Conservation (phyloP, 2,329 filamentous ascomycete genomes). For the Colletotrichum sp. region DNA sequence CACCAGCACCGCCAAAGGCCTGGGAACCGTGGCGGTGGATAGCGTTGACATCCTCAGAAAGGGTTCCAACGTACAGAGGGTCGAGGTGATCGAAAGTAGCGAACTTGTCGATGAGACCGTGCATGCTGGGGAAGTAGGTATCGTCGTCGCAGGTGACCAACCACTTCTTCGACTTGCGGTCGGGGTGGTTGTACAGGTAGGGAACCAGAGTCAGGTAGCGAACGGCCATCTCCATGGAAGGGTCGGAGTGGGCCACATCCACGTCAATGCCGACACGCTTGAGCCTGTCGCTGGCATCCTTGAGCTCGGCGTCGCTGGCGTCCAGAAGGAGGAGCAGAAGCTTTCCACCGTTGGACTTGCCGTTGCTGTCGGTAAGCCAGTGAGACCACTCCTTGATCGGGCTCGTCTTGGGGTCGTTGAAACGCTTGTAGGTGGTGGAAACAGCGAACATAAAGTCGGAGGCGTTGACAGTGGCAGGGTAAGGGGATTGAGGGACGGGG, state of each 20-base stretch:
- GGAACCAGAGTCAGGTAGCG: slow-evolving; percentile 62
- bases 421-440: slow-evolving; percentile 61
- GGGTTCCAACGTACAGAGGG: slow-evolving; percentile 63
- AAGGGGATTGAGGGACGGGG: slow-evolving; percentile 54
- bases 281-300: slow-evolving; percentile 52
- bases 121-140: slow-evolving; percentile 67
- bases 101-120: slow-evolving; percentile 56
- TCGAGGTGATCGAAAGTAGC: slow-evolving; percentile 54
- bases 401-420: slow-evolving; percentile 55
- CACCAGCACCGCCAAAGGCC: slow-evolving; percentile 67
- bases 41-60: slow-evolving; percentile 67
- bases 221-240: slow-evolving; percentile 60
- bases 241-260: slow-evolving; percentile 60
- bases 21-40: slow-evolving; percentile 66
- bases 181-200: slow-evolving; percentile 57
- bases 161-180: slow-evolving; percentile 58
- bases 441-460: slow-evolving; percentile 65
- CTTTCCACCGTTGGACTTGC: slow-evolving; percentile 61
- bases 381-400: slow-evolving; percentile 64
- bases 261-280: slow-evolving; percentile 57
- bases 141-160: slow-evolving; percentile 68
- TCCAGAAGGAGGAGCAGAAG: slow-evolving; percentile 59
- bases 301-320: slow-evolving; percentile 55
- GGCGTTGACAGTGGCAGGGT: slow-evolving; percentile 55
- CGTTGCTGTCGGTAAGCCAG: slow-evolving; percentile 63